These are phyloP conservation scores for Beauveria pseudobassiana DNA, from an alignment of 2,329 filamentous ascomycete species.

Conservation along the genomic window DNA sequence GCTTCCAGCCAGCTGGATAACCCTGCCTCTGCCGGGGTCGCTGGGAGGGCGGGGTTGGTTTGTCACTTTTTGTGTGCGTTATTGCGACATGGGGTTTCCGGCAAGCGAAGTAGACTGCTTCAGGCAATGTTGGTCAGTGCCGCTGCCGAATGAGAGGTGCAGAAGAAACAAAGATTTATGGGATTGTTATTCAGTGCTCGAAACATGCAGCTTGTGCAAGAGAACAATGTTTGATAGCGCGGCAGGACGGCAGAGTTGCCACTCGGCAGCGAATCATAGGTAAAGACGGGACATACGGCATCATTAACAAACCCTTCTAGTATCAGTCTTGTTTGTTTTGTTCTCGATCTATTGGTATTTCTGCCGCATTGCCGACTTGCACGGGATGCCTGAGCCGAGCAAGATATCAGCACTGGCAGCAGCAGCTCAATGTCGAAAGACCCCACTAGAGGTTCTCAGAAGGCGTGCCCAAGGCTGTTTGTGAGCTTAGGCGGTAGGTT, in stretches of 20 bases:
- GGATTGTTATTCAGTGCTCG: too few relatives aligned
- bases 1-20: not conserved
- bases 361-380: conserved; percentile 4
- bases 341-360: not conserved
- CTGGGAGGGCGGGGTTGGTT: not conserved
- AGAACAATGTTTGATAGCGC: not conserved
- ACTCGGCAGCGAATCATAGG: not conserved
- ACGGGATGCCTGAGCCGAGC: not conserved
- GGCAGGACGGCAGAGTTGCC: not conserved
- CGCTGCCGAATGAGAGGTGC: too few relatives aligned
- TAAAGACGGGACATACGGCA: too few relatives aligned
- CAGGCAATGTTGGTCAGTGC: too few relatives aligned
- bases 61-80: not conserved
- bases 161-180: too few relatives aligned
- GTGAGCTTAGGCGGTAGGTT: too few relatives aligned
- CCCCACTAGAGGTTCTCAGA: not conserved
- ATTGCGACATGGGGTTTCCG: too few relatives aligned
- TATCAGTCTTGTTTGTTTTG: too few relatives aligned
- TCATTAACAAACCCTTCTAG: too few relatives aligned
- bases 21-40: not conserved
- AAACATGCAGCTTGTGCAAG: not conserved
- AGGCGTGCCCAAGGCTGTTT: not conserved
- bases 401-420: not conserved
- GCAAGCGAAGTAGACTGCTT: too few relatives aligned
- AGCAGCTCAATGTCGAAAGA: not conserved